A percentile compares a stretch with the other conserved stretches of the same genome.
Evolutionary conservation across 495 filamentous ascomycete genomes (phyloP).

Genomic region (Lasiosphaeris hirsuta): DNA sequence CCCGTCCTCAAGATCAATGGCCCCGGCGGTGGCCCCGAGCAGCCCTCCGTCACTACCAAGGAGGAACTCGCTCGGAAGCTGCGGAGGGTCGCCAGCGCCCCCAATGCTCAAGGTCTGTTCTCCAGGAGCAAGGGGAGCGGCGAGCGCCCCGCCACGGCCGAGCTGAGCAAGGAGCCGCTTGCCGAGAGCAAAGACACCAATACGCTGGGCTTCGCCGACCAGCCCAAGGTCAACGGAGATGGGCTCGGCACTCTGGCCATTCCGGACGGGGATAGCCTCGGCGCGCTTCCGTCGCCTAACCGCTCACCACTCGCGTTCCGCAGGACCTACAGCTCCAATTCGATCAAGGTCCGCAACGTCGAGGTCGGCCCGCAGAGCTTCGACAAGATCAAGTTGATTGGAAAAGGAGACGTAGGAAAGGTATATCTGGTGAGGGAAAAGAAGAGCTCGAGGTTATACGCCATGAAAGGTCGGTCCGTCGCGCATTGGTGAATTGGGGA

Average conservation of each 20-base stretch:
- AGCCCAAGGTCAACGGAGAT: slow-evolving; percentile 30
- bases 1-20: slow-evolving; percentile 71
- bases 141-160: slow-evolving; percentile 74
- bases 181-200: slow-evolving; percentile 54
- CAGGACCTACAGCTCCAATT: slow-evolving; percentile 97
- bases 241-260: slow-evolving; percentile 15
- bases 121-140: slow-evolving; percentile 55
- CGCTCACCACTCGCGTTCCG: slow-evolving; percentile 68
- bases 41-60: slow-evolving; percentile 77
- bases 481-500: background rate
- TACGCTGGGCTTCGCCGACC: slow-evolving; percentile 52
- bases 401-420: slow-evolving; percentile 97
- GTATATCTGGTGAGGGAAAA: slow-evolving; percentile 97
- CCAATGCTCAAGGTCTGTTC: slow-evolving; percentile 94
- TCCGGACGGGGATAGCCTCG: slow-evolving; percentile 29
- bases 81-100: slow-evolving; percentile 89
- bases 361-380: slow-evolving; percentile 95
- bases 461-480: slow-evolving; percentile 81
- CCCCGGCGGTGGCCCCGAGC: slow-evolving; percentile 55
- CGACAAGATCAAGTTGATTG: slow-evolving; percentile 98
- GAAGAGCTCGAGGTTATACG: slow-evolving; percentile 90
- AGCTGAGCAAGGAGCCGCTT: slow-evolving; percentile 74
- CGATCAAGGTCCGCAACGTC: slow-evolving; percentile 95
- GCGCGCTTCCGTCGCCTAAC: slow-evolving; percentile 44
- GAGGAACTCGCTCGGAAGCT: slow-evolving; percentile 91